Percentiles rank a stretch among this genome's conserved stretches.
These are phyloP conservation scores for Lizonia empirigonia DNA, from an alignment of 2,329 filamentous ascomycete species.

Conservation along the genomic window DNA sequence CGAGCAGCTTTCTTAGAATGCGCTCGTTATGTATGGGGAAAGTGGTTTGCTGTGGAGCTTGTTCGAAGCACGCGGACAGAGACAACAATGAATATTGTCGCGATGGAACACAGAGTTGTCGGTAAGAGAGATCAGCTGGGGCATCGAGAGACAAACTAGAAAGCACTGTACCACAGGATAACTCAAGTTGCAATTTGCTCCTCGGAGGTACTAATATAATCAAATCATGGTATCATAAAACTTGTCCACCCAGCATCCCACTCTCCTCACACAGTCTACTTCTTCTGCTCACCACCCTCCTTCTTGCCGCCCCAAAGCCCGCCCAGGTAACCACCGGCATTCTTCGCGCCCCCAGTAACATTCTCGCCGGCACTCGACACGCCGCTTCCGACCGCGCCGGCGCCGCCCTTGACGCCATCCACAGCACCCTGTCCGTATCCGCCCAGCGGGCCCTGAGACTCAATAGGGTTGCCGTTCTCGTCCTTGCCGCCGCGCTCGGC, in stretches of 20 bases:
- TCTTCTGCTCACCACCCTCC: conserved; percentile 28
- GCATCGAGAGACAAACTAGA: not conserved
- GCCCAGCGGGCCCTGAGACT: conserved; percentile 42
- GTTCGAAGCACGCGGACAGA: not conserved
- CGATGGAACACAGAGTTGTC: not conserved
- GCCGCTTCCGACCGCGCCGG: conserved; percentile 19
- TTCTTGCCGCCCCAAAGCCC: conserved; percentile 32
- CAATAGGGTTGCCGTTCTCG: conserved; percentile 59
- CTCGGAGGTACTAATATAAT: not conserved
- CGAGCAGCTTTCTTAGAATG: not conserved
- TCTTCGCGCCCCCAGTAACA: conserved; percentile 30
- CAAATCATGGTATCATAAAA: conserved; percentile 2
- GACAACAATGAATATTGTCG: not conserved
- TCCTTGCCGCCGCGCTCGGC: conserved; percentile 69
- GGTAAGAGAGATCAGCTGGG: not conserved
- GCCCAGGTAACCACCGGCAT: conserved; percentile 33
- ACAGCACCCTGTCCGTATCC: conserved; percentile 41
- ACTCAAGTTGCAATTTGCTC: not conserved
- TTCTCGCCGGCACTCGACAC: not conserved
- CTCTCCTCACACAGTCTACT: not conserved
- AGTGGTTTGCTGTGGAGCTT: not conserved
- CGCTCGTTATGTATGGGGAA: not conserved
- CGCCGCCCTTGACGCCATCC: conserved; percentile 41
- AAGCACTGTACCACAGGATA: not conserved
- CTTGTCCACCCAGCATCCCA: not conserved